These are phyloP conservation scores for Malbranchea cinnamomea DNA, from an alignment of 2,329 filamentous ascomycete species.

Conservation along the genomic window DNA sequence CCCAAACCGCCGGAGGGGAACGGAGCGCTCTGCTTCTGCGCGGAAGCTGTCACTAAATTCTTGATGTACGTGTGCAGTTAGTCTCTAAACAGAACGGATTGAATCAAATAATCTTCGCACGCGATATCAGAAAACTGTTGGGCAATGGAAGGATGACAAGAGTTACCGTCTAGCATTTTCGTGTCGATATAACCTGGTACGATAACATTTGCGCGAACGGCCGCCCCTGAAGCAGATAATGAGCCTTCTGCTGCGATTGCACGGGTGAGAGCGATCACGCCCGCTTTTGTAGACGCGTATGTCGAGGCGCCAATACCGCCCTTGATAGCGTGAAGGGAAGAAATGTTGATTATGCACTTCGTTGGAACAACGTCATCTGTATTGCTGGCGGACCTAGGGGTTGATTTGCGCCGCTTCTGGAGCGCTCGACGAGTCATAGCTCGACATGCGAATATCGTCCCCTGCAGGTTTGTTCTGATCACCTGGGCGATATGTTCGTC, in stretches of 20 bases:
- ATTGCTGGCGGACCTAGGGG: conserved; percentile 6
- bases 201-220: conserved; percentile 63
- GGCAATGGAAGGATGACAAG: background rate
- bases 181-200: conserved; percentile 73
- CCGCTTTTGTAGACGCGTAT: conserved; percentile 70
- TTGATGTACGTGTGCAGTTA: conserved; percentile 14
- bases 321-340: conserved; percentile 56
- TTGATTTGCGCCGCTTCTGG: conserved; percentile 17
- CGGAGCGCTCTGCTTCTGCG: conserved; percentile 28
- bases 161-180: conserved; percentile 58
- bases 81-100: background rate
- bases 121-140: background rate
- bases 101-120: conserved; percentile 1
- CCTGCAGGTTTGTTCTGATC: conserved; percentile 53
- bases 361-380: conserved; percentile 41
- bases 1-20: conserved; percentile 55
- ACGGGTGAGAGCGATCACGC: conserved; percentile 46
- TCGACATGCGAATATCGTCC: conserved; percentile 26
- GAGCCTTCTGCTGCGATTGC: conserved; percentile 20
- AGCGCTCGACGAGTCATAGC: conserved; percentile 21
- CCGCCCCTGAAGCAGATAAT: conserved; percentile 49
- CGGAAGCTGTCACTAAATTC: conserved; percentile 27
- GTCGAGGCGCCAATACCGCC: conserved; percentile 55
- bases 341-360: conserved; percentile 69
- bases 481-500: conserved; percentile 40